A percentile compares a stretch with the other conserved stretches of the same genome.
phyloP scores from a whole-genome alignment of 805 yeast species.

The Komagataella pastoris region DNA sequence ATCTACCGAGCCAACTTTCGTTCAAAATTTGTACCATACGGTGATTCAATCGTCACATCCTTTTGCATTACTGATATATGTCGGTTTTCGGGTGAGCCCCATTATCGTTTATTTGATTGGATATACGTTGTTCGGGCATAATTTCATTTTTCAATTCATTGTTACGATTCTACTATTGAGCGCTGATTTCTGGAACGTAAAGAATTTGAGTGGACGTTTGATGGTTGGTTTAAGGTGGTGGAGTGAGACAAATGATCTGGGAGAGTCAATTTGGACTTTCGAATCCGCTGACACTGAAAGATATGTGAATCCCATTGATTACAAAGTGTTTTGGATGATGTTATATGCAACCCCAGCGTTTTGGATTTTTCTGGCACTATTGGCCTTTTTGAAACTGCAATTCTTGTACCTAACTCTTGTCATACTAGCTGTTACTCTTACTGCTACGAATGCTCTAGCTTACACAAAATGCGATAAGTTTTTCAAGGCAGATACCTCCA shows the following conservation, averaged over 20 bases:
- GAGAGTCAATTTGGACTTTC: slow-evolving; percentile 75
- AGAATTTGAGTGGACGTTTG: slow-evolving; percentile 81
- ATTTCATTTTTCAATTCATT: slow-evolving; percentile 68
- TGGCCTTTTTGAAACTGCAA: slow-evolving; percentile 71
- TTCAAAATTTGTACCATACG: slow-evolving; percentile 25
- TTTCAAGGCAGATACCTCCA: slow-evolving; percentile 50
- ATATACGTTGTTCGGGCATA: slow-evolving; percentile 40
- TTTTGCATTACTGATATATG: slow-evolving; percentile 53
- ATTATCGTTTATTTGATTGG: slow-evolving; percentile 61
- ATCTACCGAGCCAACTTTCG: not conserved
- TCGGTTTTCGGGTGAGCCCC: slow-evolving; percentile 52
- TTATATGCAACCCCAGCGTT: slow-evolving; percentile 61
- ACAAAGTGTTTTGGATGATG: slow-evolving; percentile 77
- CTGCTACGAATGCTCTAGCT: slow-evolving; percentile 77
- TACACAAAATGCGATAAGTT: slow-evolving; percentile 89
- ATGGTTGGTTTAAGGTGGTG: slow-evolving; percentile 94
- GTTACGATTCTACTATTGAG: slow-evolving; percentile 63
- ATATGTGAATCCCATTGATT: slow-evolving; percentile 80
- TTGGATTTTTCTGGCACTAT: slow-evolving; percentile 63
- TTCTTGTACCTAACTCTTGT: slow-evolving; percentile 54
- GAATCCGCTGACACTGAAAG: slow-evolving; percentile 69
- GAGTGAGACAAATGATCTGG: slow-evolving; percentile 65
- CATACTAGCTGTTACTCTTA: slow-evolving; percentile 54
- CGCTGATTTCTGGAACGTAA: slow-evolving; percentile 89
- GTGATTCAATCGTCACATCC: slow-evolving; percentile 72